A percentile compares a stretch with the other conserved stretches of the same genome.
These are phyloP conservation scores for Perilla frutescens DNA, from an alignment of 257 asterid genomes.

Conservation along the genomic window DNA sequence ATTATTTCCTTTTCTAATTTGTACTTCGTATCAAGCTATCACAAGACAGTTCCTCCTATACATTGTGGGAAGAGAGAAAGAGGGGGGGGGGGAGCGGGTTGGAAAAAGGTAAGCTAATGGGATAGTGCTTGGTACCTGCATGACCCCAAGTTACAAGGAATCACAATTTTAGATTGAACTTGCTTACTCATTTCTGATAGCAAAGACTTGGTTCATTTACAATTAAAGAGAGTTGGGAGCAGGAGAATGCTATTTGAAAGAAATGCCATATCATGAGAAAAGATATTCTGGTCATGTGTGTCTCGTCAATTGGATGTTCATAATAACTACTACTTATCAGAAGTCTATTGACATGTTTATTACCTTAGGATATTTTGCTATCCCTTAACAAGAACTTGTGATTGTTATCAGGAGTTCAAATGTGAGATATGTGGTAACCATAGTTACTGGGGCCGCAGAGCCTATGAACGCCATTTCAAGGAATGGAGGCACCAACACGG, in stretches of 20 bases:
- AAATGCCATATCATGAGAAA: neutral
- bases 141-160: neutral
- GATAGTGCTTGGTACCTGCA: neutral
- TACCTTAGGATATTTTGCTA: constrained; percentile 10
- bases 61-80: neutral
- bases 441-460: constrained; percentile 99
- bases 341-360: neutral
- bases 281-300: neutral
- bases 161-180: neutral
- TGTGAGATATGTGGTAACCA: constrained; percentile 99
- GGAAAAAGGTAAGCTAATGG: neutral
- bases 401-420: constrained; percentile 80
- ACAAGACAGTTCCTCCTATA: too few species aligned
- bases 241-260: neutral
- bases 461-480: constrained; percentile 98
- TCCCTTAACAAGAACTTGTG: constrained; percentile 21
- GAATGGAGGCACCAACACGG: constrained; percentile 99
- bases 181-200: constrained; percentile 3
- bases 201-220: constrained; percentile 14
- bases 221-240: constrained; percentile 3
- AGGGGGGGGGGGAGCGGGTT: neutral
- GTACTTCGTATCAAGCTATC: too few species aligned
- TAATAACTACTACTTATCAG: neutral
- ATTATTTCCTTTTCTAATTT: too few species aligned
- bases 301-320: constrained; percentile 3